A percentile compares a stretch with the other conserved stretches of the same genome.
phyloP scores from a whole-genome alignment of 345 rosid genomes.

The Aurinia saxatilis region DNA sequence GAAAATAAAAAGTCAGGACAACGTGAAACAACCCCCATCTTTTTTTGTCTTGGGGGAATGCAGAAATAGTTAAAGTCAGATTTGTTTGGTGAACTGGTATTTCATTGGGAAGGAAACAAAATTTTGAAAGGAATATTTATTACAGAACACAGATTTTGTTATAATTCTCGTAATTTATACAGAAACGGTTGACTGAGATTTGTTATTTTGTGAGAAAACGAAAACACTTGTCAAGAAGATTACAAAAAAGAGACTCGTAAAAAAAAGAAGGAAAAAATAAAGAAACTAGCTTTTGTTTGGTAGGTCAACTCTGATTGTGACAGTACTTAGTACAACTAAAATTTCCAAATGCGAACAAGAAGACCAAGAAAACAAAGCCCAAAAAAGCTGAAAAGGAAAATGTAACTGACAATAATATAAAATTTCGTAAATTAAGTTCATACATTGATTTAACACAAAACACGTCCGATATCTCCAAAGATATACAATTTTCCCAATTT shows the following conservation, averaged over 20 bases:
- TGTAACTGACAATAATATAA: not conserved
- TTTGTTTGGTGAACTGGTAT: not conserved
- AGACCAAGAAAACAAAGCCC: not conserved
- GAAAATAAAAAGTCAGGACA: not conserved
- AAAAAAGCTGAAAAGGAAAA: not conserved
- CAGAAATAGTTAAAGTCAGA: not conserved
- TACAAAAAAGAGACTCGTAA: not conserved
- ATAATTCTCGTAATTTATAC: no score
- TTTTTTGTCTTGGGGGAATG: not conserved
- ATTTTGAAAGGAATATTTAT: not conserved
- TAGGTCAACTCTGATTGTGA: conserved; percentile 9
- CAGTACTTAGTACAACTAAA: not conserved
- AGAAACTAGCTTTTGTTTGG: not conserved
- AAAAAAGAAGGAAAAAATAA: not conserved
- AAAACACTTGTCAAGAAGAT: not conserved
- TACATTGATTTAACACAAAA: not conserved
- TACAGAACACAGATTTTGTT: no score
- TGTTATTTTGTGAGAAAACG: no score
- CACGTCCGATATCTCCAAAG: conserved; percentile 6
- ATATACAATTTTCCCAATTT: not conserved
- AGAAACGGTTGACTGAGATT: no score
- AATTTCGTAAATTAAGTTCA: not conserved
- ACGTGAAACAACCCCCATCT: conserved; percentile 5
- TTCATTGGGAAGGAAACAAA: conserved; percentile 1
- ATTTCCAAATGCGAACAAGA: not conserved